Conservation (phyloP, 495 filamentous ascomycete species). For the Neurospora sp. region DNA sequence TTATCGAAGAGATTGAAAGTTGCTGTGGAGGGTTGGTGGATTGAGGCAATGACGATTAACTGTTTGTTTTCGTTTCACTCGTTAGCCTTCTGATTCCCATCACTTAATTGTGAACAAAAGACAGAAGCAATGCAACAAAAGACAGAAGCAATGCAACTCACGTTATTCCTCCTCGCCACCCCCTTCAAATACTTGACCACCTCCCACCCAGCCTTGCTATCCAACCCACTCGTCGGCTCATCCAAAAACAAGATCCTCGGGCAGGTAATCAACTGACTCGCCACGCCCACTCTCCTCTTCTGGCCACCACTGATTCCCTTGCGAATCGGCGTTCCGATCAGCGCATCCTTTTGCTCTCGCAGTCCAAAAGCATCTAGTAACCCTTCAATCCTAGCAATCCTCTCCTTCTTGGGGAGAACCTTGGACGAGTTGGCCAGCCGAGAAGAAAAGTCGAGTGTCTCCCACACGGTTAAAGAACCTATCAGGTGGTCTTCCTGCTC, state of each 20-base stretch:
- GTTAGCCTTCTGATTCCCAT: conserved; percentile 34
- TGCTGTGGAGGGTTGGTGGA: conserved; percentile 71
- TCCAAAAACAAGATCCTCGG: conserved; percentile 74
- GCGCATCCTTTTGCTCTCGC: conserved; percentile 52
- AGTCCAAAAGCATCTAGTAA: conserved; percentile 75
- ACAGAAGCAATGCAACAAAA: conserved; percentile 39
- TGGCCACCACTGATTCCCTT: conserved; percentile 77
- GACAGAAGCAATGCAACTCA: conserved; percentile 44
- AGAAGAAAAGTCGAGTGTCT: conserved; percentile 70
- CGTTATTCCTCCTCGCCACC: conserved; percentile 56
- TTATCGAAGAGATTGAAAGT: conserved; percentile 75
- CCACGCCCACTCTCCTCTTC: conserved; percentile 67
- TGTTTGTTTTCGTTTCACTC: conserved; percentile 42
- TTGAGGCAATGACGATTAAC: conserved; percentile 62
- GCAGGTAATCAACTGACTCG: conserved; percentile 66
- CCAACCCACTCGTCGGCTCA: conserved; percentile 72
- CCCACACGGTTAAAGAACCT: conserved; percentile 63
- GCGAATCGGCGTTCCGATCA: conserved; percentile 68
- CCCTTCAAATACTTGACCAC: conserved; percentile 71
- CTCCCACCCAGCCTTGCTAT: conserved; percentile 69
- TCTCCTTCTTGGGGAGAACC: conserved; percentile 39
- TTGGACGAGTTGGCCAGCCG: conserved; percentile 49
- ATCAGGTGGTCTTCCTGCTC: conserved; percentile 81
- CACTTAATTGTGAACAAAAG: not conserved
- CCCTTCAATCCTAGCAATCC: conserved; percentile 69